Percentiles rank a stretch among this genome's conserved stretches.
These are phyloP conservation scores for Ambrosiella beaveri DNA, from an alignment of 2,329 filamentous ascomycete species.

Conservation along the genomic window DNA sequence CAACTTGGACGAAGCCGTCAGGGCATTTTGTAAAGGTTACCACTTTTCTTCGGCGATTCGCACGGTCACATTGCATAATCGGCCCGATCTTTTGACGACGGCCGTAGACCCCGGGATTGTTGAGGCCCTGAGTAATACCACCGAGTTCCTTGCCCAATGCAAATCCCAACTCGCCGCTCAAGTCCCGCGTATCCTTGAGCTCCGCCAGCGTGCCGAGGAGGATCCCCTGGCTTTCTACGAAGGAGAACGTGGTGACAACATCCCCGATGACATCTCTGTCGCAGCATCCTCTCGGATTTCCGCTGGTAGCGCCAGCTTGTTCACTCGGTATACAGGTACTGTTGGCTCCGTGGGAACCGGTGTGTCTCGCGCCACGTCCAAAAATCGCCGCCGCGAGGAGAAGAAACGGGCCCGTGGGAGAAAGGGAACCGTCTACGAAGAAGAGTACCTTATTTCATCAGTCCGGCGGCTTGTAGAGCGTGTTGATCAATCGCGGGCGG, in stretches of 20 bases:
- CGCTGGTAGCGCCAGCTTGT: slow-evolving; percentile 63
- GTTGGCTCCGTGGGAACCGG: slow-evolving; percentile 54
- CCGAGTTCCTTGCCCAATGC: slow-evolving; percentile 87
- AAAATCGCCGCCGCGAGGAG: slow-evolving; percentile 79
- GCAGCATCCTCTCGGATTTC: slow-evolving; percentile 65
- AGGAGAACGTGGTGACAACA: slow-evolving; percentile 53
- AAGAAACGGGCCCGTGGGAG: slow-evolving; percentile 86
- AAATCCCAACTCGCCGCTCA: slow-evolving; percentile 69
- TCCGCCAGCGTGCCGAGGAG: slow-evolving; percentile 61
- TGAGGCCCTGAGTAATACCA: slow-evolving; percentile 66
- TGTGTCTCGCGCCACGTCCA: slow-evolving; percentile 63
- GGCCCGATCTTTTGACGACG: slow-evolving; percentile 43
- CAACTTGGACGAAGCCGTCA: slow-evolving; percentile 52
- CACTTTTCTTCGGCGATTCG: slow-evolving; percentile 81
- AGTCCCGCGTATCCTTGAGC: slow-evolving; percentile 66
- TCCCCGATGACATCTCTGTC: slow-evolving; percentile 84
- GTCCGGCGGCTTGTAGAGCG: slow-evolving; percentile 69
- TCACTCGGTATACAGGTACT: slow-evolving; percentile 78
- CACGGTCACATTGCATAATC: slow-evolving; percentile 43
- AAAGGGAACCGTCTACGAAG: slow-evolving; percentile 94
- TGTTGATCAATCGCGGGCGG: slow-evolving; percentile 53
- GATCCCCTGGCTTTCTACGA: slow-evolving; percentile 85
- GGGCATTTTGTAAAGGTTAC: slow-evolving; percentile 72
- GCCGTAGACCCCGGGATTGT: slow-evolving; percentile 64
- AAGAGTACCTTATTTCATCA: slow-evolving; percentile 87